Evolutionary conservation across 371 early-diverging fungal species (phyloP), one percentile per base, ranked within the genome.

Genomic region (Umbelopsis sp.): DNA sequence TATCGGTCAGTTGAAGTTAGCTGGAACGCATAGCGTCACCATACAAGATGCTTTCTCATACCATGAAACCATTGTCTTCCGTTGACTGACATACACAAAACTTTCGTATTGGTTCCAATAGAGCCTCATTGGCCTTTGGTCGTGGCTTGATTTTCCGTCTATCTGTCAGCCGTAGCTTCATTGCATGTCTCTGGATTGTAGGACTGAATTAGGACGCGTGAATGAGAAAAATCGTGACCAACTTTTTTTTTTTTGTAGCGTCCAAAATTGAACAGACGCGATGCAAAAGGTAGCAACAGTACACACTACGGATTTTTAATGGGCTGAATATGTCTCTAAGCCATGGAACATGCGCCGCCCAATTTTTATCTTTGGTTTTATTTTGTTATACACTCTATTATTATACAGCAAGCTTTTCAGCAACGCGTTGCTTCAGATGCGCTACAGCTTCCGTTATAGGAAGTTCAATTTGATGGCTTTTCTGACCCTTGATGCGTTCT

Each of bases 401-500:
- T 57, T 57, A 18, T 57, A 57, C 57, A 57, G 35, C 29, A 6
- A 57, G 35, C 29, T 35, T 24, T 18, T 57, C 57, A 11, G 57
- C 29, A 35, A 57, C 35, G 29, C 57, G 57, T 18, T 6, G 29
- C 29, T 35, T 57, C 29, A 57, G 2, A 57, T 57, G 29, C 10
- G 12, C 29, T 4, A 57, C 57, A 29, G 57, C 66, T 35, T 74
- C 57, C 5, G 67, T 67, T 9, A 77, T 25, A n/a, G 71, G 68
- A 16, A 77, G 29, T 24, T 74, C 69, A 14, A 45, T 46, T 48
- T 69, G 69, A 3, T 20, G 29, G 35, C 72, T 80, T 44, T 77
- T 74, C 65, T 81, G 73, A 11, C 80, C 80, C 14, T 79, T 81
- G 44, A 70, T 29, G 57, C 91, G 86, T 41, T 80, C 75, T 67